A percentile compares a stretch with the other conserved stretches of the same genome.
These are phyloP conservation scores for Lonicera japonica DNA, from an alignment of 129 eudicot genomes.

Conservation along the genomic window DNA sequence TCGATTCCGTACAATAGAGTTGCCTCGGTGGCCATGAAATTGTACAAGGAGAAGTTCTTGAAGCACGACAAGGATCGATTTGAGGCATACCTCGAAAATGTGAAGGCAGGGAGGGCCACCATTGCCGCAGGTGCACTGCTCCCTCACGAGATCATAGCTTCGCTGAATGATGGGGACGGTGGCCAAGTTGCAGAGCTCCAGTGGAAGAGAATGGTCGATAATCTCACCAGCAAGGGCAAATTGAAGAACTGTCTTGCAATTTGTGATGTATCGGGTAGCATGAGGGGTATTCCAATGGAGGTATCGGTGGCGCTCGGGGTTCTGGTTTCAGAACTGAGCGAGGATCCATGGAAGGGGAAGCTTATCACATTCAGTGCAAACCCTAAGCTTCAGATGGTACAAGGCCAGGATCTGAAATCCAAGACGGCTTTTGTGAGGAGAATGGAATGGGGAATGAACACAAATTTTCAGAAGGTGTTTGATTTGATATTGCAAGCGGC, in stretches of 20 bases:
- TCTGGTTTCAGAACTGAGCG: constrained; percentile 22
- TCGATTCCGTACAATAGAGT: constrained; percentile 4
- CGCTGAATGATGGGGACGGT: neutral
- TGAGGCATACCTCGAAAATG: neutral
- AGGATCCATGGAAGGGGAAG: constrained; percentile 30
- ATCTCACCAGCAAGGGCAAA: constrained; percentile 11
- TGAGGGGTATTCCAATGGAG: constrained; percentile 19
- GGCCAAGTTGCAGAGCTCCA: constrained; percentile 9
- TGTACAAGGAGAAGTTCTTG: neutral
- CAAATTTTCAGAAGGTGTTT: constrained; percentile 26
- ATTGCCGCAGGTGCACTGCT: neutral
- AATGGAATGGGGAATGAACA: constrained; percentile 21
- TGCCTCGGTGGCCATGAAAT: constrained; percentile 4
- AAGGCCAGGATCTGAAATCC: constrained; percentile 25
- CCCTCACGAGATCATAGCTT: neutral
- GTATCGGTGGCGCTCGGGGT: constrained; percentile 28
- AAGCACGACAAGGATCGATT: constrained; percentile 3
- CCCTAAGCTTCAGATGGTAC: constrained; percentile 6
- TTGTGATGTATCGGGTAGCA: constrained; percentile 31
- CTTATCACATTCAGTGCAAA: constrained; percentile 15
- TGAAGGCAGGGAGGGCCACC: neutral
- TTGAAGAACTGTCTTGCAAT: constrained; percentile 27
- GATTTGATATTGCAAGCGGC: constrained; percentile 27
- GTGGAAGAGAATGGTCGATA: constrained; percentile 20
- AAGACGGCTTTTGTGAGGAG: constrained; percentile 13